A percentile compares a stretch with the other conserved stretches of the same genome.
These are phyloP conservation scores for Nemania sp. DNA, from an alignment of 2,329 filamentous ascomycete species.

Conservation along the genomic window DNA sequence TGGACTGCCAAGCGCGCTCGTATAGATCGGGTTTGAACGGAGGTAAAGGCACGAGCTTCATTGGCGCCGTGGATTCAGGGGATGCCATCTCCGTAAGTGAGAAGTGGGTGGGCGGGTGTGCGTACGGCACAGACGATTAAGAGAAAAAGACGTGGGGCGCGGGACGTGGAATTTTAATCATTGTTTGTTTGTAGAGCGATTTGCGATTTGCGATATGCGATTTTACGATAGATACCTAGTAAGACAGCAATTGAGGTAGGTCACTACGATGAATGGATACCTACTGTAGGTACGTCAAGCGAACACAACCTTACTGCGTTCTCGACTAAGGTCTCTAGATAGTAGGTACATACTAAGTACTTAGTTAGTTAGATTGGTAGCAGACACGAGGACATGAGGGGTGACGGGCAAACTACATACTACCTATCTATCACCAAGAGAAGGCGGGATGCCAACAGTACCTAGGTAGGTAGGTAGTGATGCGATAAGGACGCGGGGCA, in stretches of 20 bases:
- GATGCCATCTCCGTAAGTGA: conserved; percentile 29
- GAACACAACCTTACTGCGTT: neutral
- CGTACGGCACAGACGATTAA: conserved; percentile 8
- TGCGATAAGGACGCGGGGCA: conserved; percentile 31
- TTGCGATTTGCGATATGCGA: too few relatives aligned
- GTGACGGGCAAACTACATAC: neutral
- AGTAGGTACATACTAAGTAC: too few relatives aligned
- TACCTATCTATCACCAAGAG: conserved; percentile 15
- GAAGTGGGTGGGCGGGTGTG: too few relatives aligned
- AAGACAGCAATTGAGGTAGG: too few relatives aligned
- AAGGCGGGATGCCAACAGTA: neutral
- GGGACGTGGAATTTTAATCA: conserved; percentile 3
- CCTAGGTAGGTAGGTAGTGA: too few relatives aligned
- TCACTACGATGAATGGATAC: neutral
- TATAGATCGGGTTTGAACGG: conserved; percentile 68
- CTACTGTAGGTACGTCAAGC: neutral
- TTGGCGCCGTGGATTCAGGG: conserved; percentile 12
- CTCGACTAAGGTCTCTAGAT: too few relatives aligned
- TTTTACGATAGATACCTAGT: too few relatives aligned
- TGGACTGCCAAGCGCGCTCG: conserved; percentile 85
- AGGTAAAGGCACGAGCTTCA: conserved; percentile 59
- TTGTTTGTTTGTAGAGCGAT: neutral
- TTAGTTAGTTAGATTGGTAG: too few relatives aligned
- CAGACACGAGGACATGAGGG: neutral
- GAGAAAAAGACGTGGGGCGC: conserved; percentile 8